phyloP scores from a whole-genome alignment of 805 yeast species.

The Metschnikowia gelsemii region DNA sequence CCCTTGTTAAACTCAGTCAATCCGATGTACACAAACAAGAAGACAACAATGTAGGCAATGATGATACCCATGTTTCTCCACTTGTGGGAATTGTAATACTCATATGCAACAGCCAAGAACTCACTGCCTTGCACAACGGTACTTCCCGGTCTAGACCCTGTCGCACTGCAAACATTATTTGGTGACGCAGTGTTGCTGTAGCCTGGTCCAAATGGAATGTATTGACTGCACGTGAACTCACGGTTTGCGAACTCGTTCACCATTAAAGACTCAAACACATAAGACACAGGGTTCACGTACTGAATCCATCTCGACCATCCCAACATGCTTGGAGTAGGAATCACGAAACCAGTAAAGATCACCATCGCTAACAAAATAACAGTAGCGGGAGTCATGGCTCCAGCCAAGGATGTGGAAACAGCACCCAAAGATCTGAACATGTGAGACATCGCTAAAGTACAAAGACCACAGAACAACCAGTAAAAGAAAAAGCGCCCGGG shows the following conservation, averaged over 20 bases:
- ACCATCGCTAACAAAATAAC: slow-evolving; percentile 51
- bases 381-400: slow-evolving; percentile 47
- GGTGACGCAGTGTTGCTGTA: slow-evolving; percentile 40
- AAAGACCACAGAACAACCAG: slow-evolving; percentile 29
- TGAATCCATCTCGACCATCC: slow-evolving; percentile 38
- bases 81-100: slow-evolving; percentile 55
- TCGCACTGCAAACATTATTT: slow-evolving; percentile 55
- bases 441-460: slow-evolving; percentile 37
- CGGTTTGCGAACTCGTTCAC: slow-evolving; percentile 62
- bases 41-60: slow-evolving; percentile 50
- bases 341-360: slow-evolving; percentile 51
- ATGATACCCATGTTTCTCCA: slow-evolving; percentile 82
- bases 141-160: slow-evolving; percentile 60
- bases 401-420: slow-evolving; percentile 39
- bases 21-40: slow-evolving; percentile 34
- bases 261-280: slow-evolving; percentile 55
- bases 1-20: slow-evolving; percentile 47
- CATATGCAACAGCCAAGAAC: slow-evolving; percentile 49
- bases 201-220: slow-evolving; percentile 60
- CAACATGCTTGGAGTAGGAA: slow-evolving; percentile 41
- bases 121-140: slow-evolving; percentile 55
- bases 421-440: slow-evolving; percentile 44
- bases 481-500: slow-evolving; percentile 41
- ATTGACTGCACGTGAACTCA: slow-evolving; percentile 52
- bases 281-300: slow-evolving; percentile 43